Evolutionary conservation across 441 rosid species (phyloP).

Genomic region (Erysimum cheiri): DNA sequence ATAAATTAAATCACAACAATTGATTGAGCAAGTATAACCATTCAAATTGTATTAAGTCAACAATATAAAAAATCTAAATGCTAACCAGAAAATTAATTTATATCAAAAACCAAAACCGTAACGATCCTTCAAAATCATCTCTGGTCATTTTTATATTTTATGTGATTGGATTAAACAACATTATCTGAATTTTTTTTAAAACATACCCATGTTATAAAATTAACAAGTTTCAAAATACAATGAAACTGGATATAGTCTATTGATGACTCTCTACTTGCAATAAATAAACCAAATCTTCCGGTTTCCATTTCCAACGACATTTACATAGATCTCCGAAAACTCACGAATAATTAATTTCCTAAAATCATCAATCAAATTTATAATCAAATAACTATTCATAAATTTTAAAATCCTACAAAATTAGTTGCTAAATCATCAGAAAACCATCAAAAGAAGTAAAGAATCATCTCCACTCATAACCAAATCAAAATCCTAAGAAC

Average conservation of each 20-base stretch:
- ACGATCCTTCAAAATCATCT: background rate
- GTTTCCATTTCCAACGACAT: background rate
- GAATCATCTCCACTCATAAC: background rate
- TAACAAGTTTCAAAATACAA: background rate
- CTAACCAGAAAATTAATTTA: background rate
- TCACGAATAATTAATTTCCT: background rate
- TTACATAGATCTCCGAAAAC: background rate
- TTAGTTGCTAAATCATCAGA: background rate
- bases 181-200: too few species aligned
- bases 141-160: too few species aligned
- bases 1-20: constrained; percentile 3
- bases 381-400: background rate
- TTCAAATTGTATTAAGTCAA: background rate
- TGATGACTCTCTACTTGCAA: background rate
- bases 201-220: too few species aligned
- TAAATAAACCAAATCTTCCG: background rate
- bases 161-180: too few species aligned
- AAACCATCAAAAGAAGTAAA: constrained; percentile 3
- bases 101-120: background rate
- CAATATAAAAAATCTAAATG: background rate
- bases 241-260: background rate
- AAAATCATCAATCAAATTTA: background rate
- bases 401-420: background rate
- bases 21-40: background rate
- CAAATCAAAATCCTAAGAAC: background rate